Base-by-base conservation (phyloP, 345 rosid genomes). In the Alliaria petiolata region DNA sequence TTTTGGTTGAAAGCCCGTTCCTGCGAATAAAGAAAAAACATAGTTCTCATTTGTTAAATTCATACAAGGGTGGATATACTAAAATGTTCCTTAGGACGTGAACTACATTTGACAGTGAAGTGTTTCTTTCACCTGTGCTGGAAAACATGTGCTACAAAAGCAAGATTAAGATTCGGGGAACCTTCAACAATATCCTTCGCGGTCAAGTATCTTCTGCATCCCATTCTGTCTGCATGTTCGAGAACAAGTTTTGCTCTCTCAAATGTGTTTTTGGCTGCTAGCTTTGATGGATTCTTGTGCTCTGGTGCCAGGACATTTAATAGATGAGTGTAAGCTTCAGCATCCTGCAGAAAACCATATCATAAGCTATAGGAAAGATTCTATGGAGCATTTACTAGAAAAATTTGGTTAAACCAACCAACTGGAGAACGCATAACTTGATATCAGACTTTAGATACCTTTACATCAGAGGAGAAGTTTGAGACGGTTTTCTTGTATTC, bases 201-300 rank as follows among this genome's bases (percentile, higher is more conserved):
- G 8, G 99, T 95, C 70, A 95, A 81, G 81, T 95, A 95, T 89
- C 97, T 89, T 74, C 85, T 87, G 78, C 99, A 91, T 35, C 96
- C 99, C 99, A 95, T 95, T 78, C 83, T 86, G 50, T 91, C 99
- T 53, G 99, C 96, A 80, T 95, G 97, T 73, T 89, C 97, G 72
- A 95, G 97, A 78, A 91, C 93, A 67, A 80, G 75, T 65, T 83
- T 95, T 16, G 97, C 99, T 83, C 95, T 86, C 69, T 81, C 78
- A 64, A 89, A 77, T 53, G 83, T 70, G 77, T 69, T 83, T 83
- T 76, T 88, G 44, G 74, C 84, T 8, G 81, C 44, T 69, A 88
- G 72, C 19, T 86, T 83, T 25, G 95, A 88, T 28, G 90, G 65
- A 78, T 83, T 89, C 46, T 81, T 83, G 57, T 82, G 88, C 82